These are phyloP conservation scores for Lactarius trivialis DNA, from an alignment of 768 basidiomycete species.

Conservation along the genomic window DNA sequence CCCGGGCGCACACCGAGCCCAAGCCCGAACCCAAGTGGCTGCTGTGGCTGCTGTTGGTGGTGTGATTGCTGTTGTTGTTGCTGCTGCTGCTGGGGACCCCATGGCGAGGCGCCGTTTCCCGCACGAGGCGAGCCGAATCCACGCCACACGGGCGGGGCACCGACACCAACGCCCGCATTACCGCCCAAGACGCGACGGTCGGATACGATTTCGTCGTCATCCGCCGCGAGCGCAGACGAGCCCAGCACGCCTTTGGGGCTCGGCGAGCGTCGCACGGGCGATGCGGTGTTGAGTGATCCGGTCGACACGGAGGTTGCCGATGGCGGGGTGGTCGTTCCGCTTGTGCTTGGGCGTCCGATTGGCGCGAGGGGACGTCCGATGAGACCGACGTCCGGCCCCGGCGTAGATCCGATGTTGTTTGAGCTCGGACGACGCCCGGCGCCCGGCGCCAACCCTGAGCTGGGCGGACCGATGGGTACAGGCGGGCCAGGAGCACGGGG, in stretches of 20 bases:
- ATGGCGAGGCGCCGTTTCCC: conserved; percentile 10
- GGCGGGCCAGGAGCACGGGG: conserved; percentile 37
- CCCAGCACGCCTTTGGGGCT: conserved; percentile 65
- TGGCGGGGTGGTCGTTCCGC: conserved; percentile 36
- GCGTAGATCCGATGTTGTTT: conserved; percentile 52
- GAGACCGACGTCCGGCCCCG: conserved; percentile 32
- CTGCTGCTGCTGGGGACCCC: conserved; percentile 6
- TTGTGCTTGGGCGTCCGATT: conserved; percentile 54
- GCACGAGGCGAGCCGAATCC: conserved; percentile 15
- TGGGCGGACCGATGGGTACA: conserved; percentile 49
- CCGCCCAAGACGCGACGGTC: conserved; percentile 30
- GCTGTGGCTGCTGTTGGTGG: background rate
- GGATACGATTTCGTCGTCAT: conserved; percentile 73
- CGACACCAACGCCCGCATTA: background rate
- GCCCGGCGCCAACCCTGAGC: conserved; percentile 44
- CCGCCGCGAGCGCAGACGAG: conserved; percentile 69
- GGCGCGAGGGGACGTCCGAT: conserved; percentile 45
- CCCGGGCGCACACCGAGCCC: conserved; percentile 12
- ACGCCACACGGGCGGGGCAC: conserved; percentile 13
- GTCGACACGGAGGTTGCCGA: conserved; percentile 37
- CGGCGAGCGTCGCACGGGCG: conserved; percentile 44
- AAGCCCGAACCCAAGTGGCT: conserved; percentile 6
- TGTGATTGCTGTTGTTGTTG: background rate
- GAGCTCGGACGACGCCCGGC: conserved; percentile 38
- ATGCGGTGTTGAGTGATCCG: conserved; percentile 36